A percentile compares a stretch with the other conserved stretches of the same genome.
Evolutionary conservation across 352 stramenopile species (phyloP).

Genomic region (Globisporangium middletonii): DNA sequence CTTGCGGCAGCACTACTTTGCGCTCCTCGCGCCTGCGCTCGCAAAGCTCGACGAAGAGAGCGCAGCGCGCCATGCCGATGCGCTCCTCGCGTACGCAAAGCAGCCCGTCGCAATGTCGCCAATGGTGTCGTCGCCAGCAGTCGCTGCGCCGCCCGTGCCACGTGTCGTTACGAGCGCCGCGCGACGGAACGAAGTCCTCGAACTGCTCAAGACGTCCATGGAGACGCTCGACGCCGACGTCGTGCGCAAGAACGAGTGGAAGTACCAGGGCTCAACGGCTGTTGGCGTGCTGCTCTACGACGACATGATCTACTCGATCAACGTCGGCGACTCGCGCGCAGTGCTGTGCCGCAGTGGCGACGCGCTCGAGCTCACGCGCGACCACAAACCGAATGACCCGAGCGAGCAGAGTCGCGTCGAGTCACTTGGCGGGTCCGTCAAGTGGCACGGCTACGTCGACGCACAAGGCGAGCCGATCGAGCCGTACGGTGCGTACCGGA

Average conservation of each 20-base stretch:
- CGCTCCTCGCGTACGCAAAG: not conserved
- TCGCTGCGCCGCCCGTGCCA: not conserved
- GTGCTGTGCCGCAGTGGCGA: constrained; percentile 86
- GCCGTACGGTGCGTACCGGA: constrained; percentile 86
- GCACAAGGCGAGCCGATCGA: constrained; percentile 78
- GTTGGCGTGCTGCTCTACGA: constrained; percentile 69
- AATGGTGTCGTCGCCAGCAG: not conserved
- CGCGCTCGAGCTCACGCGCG: constrained; percentile 66
- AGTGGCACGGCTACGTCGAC: constrained; percentile 89
- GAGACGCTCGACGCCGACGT: constrained; percentile 56
- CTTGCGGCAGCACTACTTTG: constrained; percentile 55
- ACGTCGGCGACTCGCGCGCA: constrained; percentile 94
- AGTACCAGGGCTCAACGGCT: constrained; percentile 72
- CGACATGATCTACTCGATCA: constrained; percentile 78
- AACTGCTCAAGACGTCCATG: constrained; percentile 37
- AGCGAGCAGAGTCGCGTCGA: constrained; percentile 71
- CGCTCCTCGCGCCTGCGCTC: constrained; percentile 42
- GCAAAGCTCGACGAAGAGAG: constrained; percentile 27
- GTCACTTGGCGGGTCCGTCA: constrained; percentile 75
- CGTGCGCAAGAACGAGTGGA: constrained; percentile 64
- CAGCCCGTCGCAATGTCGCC: not conserved
- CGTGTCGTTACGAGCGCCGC: constrained; percentile 1
- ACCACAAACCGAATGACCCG: constrained; percentile 89
- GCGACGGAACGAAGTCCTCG: constrained; percentile 26
- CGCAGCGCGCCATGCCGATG: not conserved